Conservation (phyloP, 2,329 filamentous ascomycete genomes). For the Chrysoporthe austroafricana region DNA sequence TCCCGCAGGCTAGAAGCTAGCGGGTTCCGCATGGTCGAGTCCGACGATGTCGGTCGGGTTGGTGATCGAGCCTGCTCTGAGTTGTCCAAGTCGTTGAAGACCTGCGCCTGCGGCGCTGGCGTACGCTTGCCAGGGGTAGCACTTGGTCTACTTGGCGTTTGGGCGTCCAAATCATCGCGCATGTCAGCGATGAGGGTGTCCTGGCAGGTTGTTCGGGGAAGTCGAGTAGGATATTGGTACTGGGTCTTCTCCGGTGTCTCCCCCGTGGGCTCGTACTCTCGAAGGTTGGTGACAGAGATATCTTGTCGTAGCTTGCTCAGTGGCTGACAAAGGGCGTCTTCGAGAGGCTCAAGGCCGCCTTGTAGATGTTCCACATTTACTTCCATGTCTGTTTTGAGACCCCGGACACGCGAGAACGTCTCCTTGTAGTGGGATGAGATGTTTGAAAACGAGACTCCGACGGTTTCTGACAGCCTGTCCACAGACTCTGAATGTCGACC, state of each 20-base stretch:
- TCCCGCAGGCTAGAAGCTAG: conserved; percentile 56
- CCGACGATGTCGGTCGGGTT: conserved; percentile 32
- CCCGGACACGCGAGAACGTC: conserved; percentile 68
- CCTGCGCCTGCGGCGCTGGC: conserved; percentile 24
- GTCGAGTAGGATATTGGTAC: conserved; percentile 78
- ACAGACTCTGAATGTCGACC: conserved; percentile 70
- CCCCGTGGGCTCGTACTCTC: conserved; percentile 85
- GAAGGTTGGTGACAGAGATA: conserved; percentile 66
- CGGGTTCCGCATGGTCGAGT: conserved; percentile 35
- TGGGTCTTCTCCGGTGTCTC: conserved; percentile 79
- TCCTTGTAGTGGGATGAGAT: conserved; percentile 72
- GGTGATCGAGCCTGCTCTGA: conserved; percentile 31
- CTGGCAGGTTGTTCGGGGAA: conserved; percentile 72
- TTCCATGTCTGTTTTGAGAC: conserved; percentile 70
- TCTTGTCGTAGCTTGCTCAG: conserved; percentile 71
- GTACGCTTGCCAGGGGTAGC: conserved; percentile 42
- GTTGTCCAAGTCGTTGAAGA: conserved; percentile 34
- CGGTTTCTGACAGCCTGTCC: conserved; percentile 65
- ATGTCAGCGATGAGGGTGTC: conserved; percentile 49
- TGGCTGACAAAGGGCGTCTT: conserved; percentile 65
- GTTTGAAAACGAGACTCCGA: conserved; percentile 73
- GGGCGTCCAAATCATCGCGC: conserved; percentile 16
- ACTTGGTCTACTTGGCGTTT: conserved; percentile 20
- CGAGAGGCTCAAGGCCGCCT: conserved; percentile 64
- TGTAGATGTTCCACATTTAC: conserved; percentile 61